Evolutionary conservation across 2,329 filamentous ascomycete genomes (phyloP).

Genomic region (Parastagonospora avenae): DNA sequence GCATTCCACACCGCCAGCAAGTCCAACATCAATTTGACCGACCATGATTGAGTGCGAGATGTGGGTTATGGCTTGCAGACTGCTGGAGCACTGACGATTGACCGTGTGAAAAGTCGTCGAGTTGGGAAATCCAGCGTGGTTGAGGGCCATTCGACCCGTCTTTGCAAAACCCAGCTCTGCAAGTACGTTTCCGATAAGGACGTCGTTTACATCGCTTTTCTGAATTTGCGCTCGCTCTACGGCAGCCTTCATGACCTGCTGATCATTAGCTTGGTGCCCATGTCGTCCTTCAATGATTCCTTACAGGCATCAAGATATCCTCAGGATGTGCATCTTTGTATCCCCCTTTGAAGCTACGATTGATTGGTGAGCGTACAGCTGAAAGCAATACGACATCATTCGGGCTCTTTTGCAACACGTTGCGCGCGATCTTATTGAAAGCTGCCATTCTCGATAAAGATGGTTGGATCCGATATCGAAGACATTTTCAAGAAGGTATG

Average conservation of each 20-base stretch:
- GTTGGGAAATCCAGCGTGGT: slow-evolving; percentile 91
- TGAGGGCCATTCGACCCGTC: slow-evolving; percentile 83
- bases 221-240: slow-evolving; percentile 35
- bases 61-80: slow-evolving; percentile 91
- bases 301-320: slow-evolving; percentile 71
- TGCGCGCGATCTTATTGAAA: slow-evolving; percentile 43
- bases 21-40: slow-evolving; percentile 82
- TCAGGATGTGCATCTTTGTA: slow-evolving; percentile 94
- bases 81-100: slow-evolving; percentile 97
- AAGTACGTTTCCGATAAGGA: slow-evolving; percentile 71
- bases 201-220: slow-evolving; percentile 30
- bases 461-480: background rate
- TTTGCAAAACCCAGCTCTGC: slow-evolving; percentile 85
- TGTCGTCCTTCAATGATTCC: slow-evolving; percentile 55
- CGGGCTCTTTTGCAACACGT: slow-evolving; percentile 82
- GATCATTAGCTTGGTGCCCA: slow-evolving; percentile 63
- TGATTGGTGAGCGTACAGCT: slow-evolving; percentile 82
- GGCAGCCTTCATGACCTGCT: slow-evolving; percentile 72
- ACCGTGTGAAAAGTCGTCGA: slow-evolving; percentile 79
- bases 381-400: slow-evolving; percentile 96
- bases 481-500: slow-evolving; percentile 1
- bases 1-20: slow-evolving; percentile 85
- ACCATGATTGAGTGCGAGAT: slow-evolving; percentile 83
- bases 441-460: slow-evolving; percentile 26
- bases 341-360: slow-evolving; percentile 86